Evolutionary conservation across 1,284 basidiomycete species (phyloP), one percentile per base, ranked within the genome.

Genomic region (Ustilago trichophora): DNA sequence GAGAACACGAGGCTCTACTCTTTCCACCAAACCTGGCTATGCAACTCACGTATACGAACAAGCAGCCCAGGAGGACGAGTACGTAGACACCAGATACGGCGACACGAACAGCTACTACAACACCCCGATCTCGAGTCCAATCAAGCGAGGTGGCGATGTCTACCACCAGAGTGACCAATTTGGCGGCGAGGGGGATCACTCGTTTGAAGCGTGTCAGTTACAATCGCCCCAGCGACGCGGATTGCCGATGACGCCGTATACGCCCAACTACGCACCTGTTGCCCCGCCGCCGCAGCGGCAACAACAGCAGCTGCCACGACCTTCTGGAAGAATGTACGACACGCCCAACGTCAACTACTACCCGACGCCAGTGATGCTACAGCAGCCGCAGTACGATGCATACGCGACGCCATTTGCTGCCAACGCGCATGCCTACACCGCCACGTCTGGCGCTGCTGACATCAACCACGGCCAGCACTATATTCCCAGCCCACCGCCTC

Each of bases 291-390:
- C 26, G 27, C 6, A 27, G 6, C 27, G 35, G 9, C 43, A 42
- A 15, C n/a, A n/a, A n/a, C n/a, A n/a, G n/a, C n/a, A n/a, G n/a
- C n/a, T n/a, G n/a, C n/a, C n/a, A n/a, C 22, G 47, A 25, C 59
- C 59, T 1, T 63, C 52, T 13, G 59, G 52, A 19, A 47, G 59
- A 40, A 46, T 63, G 48, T 63, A 63, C 43, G 52, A 63, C 19
- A 63, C 59, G 24, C 59, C 59, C 6, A 63, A 63, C 43, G 52
- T 55, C 46, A 63, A 55, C 38, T 63, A 63, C 18, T 63, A 63
- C 19, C 47, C 59, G 9, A 63, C 59, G 12, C 59, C 52, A 7
- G 43, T 47, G 27, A 46, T 63, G 48, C 6, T 32, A 34, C 52
- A 55, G 31, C n/a, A 51, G 25, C 47, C 37, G 36, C 15, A 31